phyloP scores from a whole-genome alignment of 2,329 filamentous ascomycete species.

The Fusarium setosum region DNA sequence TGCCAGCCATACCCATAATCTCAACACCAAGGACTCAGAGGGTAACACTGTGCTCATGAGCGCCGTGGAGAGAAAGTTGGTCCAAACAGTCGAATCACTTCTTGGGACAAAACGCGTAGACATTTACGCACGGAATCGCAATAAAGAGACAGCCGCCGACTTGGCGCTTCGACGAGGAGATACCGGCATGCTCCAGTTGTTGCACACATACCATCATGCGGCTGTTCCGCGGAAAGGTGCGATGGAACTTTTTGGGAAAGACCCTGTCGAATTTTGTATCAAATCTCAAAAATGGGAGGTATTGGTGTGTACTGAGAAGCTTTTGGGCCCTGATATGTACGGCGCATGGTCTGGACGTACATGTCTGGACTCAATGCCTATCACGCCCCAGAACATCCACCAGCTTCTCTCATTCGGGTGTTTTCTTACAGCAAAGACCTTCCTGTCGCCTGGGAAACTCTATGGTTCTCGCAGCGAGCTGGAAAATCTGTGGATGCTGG shows the following conservation, averaged over 20 bases:
- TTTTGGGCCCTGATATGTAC: too few relatives aligned
- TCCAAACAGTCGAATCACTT: background rate
- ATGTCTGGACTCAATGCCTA: too few relatives aligned
- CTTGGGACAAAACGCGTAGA: background rate
- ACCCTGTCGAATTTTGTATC: background rate
- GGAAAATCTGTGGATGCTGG: background rate
- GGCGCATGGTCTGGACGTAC: too few relatives aligned
- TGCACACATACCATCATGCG: background rate
- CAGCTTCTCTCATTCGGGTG: background rate
- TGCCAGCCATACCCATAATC: background rate
- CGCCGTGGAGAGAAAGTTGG: background rate
- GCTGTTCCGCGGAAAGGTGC: background rate
- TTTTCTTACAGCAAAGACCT: background rate
- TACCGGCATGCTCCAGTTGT: background rate
- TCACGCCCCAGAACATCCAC: background rate
- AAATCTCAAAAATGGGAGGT: background rate
- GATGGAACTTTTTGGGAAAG: background rate
- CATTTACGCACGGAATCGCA: background rate
- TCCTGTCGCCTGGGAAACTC: background rate
- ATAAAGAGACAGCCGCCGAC: background rate
- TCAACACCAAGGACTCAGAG: background rate
- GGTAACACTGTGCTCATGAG: background rate
- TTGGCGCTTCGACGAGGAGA: background rate
- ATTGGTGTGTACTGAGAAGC: background rate
- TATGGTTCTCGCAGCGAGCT: background rate